Evolutionary conservation across 1,139 yeast species (phyloP), one percentile per base, ranked within the genome.

Genomic region (Saccharomycopsis phalli): DNA sequence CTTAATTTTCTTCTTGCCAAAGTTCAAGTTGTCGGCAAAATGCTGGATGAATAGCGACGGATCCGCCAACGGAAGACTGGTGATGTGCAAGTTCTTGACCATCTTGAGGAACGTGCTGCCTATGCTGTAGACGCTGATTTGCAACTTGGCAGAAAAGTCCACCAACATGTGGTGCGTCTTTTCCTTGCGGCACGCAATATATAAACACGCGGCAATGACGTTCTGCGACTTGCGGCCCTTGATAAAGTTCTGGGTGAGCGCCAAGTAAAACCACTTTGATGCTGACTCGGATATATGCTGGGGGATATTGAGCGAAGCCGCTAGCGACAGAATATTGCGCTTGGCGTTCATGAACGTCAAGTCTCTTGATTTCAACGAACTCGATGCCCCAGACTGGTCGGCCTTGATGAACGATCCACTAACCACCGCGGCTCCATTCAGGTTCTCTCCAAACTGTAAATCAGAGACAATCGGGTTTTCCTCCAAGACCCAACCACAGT

Each of bases 401-500:
- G 86, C 81, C 31, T 87, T 84, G 33, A 91, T 80, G 70, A 84
- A 88, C 32, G 94, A 76, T 54, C 99, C 99, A 51, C 87, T 95
- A 2, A 91, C 95, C 46, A 83, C 76, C 27, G 98, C 96, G 7
- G 95, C 97, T 50, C 99, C 99, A 21, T 81, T 70, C 10, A 94
- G 71, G 3, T 87, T 73, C 55, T 93, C 99, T 32, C 94, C 94
- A 62, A 88, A 91, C 17, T 93, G 84, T 44, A 93, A 93, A 57
- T 93, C 98, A 19, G 94, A 78, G 21, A 93, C 97, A 52, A 91
- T 88, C 23, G 94, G 94, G 53, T 87, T 83, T 57, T 88, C 97
- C 52, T 86, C 94, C 42, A 74, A 73, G 31, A 91, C 97, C 20
- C 76, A 65, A 57, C 97, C 96, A 72, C 98, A 91, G 35, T 62